Base-by-base conservation (phyloP, 2,329 filamentous ascomycete species). In the Rhinocladiella mackenziei region DNA sequence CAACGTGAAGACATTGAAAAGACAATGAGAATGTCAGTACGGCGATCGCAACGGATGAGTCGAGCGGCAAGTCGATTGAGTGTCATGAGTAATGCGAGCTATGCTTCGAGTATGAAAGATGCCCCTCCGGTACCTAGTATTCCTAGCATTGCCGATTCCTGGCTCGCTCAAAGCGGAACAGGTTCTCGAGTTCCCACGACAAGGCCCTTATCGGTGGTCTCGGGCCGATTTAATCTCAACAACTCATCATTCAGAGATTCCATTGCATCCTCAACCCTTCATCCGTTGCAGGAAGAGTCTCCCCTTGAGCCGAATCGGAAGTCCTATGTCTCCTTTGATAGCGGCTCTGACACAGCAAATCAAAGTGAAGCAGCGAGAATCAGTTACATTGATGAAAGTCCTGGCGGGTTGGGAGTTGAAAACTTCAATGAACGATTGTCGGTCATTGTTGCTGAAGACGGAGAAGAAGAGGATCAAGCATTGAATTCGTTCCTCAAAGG, bases 51-150 rank as follows among this genome's bases (percentile, higher is more conserved):
- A 40, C 84, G 92, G 40, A 75, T 97, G 53, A 97, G 91, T 70
- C 86, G 87, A 63, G 87, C 94, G 55, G 91, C 94, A 55, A 94
- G 87, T 64, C 86, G 91, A 20, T 75, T 98, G 47, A 96, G 89
- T 62, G 89, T 94, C 53, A 88, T 89, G 11, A 97, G 91, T 66
- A 97, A 86, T 61, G 76, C 91, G 58, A 97, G 92, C 67, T 86
- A 89, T 60, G 88, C 89, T 22, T 96, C 91, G 3, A 96, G 86
- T 62, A 73, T 96, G 43, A 86, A 85, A 60, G 91, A 97, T 69
- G 91, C 89, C 3, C 92, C 92, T 8, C 91, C 92, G 1, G 88
- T 98, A 51, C 92, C 92, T 1, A 94, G 86, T 31, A 97, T 98
- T 58, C 55, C 55, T 9, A 56, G 44, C 39, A 54, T 57, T 28